Conservation (phyloP, 1,284 basidiomycete species). For the Ceratobasidium sp. region DNA sequence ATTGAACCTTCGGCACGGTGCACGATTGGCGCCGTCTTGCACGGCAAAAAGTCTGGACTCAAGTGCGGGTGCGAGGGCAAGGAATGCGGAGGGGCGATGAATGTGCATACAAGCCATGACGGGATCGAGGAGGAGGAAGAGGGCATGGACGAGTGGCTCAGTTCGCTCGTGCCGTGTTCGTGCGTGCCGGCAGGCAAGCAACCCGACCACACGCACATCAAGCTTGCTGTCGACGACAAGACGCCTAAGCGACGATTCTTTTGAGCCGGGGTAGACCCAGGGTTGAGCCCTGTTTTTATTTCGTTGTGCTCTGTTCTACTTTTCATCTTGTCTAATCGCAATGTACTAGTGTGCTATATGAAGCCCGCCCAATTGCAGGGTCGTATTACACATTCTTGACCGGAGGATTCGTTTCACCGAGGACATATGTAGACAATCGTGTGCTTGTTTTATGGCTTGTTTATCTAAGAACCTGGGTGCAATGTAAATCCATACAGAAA, state of each 20-base stretch:
- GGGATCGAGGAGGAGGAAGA: slow-evolving; percentile 54
- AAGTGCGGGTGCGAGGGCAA: slow-evolving; percentile 74
- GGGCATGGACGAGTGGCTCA: slow-evolving; percentile 79
- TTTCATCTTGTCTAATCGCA: neutral
- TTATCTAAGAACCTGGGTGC: slow-evolving; percentile 38
- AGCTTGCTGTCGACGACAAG: slow-evolving; percentile 75
- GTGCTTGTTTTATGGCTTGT: slow-evolving; percentile 38
- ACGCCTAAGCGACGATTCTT: slow-evolving; percentile 63
- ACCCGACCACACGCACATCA: slow-evolving; percentile 67
- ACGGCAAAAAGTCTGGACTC: slow-evolving; percentile 78
- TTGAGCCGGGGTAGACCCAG: slow-evolving; percentile 18
- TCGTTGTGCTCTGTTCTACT: slow-evolving; percentile 6
- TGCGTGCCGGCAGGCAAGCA: slow-evolving; percentile 52
- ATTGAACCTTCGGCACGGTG: slow-evolving; percentile 89
- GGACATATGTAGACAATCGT: slow-evolving; percentile 30
- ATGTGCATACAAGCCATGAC: slow-evolving; percentile 49
- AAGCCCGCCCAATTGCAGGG: neutral
- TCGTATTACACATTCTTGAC: slow-evolving; percentile 34
- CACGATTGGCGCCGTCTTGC: slow-evolving; percentile 91
- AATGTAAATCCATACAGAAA: slow-evolving; percentile 37
- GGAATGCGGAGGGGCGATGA: slow-evolving; percentile 53
- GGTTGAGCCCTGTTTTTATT: slow-evolving; percentile 22
- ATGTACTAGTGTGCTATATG: neutral
- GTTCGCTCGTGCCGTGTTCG: slow-evolving; percentile 74
- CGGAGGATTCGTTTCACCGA: slow-evolving; percentile 14